phyloP scores from a whole-genome alignment of 2,329 filamentous ascomycete species.

The Beauveria asiatica region DNA sequence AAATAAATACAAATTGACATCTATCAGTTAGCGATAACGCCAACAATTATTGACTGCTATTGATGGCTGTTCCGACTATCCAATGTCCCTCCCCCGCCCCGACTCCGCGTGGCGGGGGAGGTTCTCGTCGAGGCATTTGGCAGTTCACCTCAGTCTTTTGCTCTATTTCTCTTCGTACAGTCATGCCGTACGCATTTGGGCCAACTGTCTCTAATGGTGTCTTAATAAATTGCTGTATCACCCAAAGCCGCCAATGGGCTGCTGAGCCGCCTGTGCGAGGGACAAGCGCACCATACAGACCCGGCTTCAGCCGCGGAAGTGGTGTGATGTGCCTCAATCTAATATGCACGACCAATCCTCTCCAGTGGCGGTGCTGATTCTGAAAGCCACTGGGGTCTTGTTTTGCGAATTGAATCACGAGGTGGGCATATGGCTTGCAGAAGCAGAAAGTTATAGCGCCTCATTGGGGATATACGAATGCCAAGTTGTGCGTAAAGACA shows the following conservation, averaged over 20 bases:
- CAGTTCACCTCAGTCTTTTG: background rate
- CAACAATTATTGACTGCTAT: too few relatives aligned
- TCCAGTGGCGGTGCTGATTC: background rate
- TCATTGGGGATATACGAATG: background rate
- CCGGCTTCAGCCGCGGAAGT: background rate
- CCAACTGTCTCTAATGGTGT: background rate
- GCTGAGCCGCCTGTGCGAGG: background rate
- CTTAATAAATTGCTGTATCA: background rate
- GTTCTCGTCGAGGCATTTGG: too few relatives aligned
- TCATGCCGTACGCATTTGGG: too few relatives aligned
- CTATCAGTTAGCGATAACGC: too few relatives aligned
- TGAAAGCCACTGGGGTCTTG: background rate
- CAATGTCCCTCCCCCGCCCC: too few relatives aligned
- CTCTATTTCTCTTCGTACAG: background rate
- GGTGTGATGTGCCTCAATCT: conserved; percentile 1
- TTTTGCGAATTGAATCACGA: background rate
- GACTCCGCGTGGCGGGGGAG: too few relatives aligned
- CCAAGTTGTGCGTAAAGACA: background rate
- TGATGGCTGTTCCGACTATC: too few relatives aligned
- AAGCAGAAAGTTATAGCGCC: background rate
- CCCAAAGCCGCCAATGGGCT: background rate
- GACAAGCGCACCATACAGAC: background rate
- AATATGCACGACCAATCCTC: background rate
- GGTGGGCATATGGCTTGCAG: background rate
- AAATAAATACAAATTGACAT: too few relatives aligned